Evolutionary conservation across 768 basidiomycete species (phyloP), one percentile per base, ranked within the genome.

Genomic region (Galerina marginata): DNA sequence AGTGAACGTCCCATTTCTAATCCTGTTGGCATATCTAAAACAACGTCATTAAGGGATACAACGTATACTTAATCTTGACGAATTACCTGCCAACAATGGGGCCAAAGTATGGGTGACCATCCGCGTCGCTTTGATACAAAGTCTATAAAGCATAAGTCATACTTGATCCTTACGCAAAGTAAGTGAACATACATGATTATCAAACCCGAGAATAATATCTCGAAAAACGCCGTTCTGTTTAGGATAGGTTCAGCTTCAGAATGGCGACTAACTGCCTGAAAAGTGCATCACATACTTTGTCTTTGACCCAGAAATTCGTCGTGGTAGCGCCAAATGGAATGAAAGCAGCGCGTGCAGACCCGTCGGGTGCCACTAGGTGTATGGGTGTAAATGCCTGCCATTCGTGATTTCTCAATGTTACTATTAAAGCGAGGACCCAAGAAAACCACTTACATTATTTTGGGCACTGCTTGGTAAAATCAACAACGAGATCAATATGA

Each of bases 141-240:
- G 72, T 72, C 74, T 76, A 44, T 6, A 45, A 37, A 5, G n/a
- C 10, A 38, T 39, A 14, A 47, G 36, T 16, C 16, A 29, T 14
- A 26, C 49, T 37, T 25, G 12, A n/a, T 9, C 6, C 37, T 23
- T 29, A 56, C 26, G 33, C 39, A 48, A 11, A 47, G 6, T 59
- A n/a, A 40, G n/a, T 4, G 44, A 23, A 37, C 71, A 20, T 44
- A 77, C 75, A 62, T 75, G 72, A 63, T 82, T 72, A 66, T 83
- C 82, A 61, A 74, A 83, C 0, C 82, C 83, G 3, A 83, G 72
- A 7, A 82, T 67, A 20, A 84, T 74, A 67, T 84, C 83, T 37
- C 80, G 71, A 59, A 80, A 79, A 9, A 65, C 70, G 9, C 79
- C 79, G 56, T 69, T 54, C 75, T 76, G 48, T 44, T 12, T 9